Percentiles rank a stretch among this genome's conserved stretches.
Evolutionary conservation across 495 filamentous ascomycete genomes (phyloP).

Genomic region (Daldinia loculata): DNA sequence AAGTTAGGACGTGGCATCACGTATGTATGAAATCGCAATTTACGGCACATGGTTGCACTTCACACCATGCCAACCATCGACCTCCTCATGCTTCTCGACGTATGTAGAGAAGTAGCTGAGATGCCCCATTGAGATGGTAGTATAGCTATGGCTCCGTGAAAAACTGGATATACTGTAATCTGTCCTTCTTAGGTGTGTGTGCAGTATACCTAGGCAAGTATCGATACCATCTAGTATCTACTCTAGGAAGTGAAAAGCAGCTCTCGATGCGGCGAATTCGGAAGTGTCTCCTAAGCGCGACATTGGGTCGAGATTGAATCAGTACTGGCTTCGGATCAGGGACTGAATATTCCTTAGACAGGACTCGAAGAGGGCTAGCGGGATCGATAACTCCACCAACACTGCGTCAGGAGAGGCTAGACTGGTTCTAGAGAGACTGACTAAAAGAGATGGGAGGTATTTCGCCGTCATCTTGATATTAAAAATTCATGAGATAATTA

Average conservation of each 20-base stretch:
- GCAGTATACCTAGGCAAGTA: conserved; percentile 3
- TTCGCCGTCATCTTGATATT: conserved; percentile 39
- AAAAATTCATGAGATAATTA: conserved; percentile 28
- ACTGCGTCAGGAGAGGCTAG: conserved; percentile 21
- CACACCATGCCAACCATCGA: not conserved
- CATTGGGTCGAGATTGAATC: conserved; percentile 24
- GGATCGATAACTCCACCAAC: conserved; percentile 27
- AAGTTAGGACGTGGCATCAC: conserved; percentile 21
- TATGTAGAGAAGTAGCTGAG: conserved; percentile 15
- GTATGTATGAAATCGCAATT: conserved; percentile 16
- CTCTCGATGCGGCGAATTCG: conserved; percentile 31
- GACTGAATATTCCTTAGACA: conserved; percentile 19
- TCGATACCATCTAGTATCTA: conserved; percentile 11
- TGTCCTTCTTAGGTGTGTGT: conserved; percentile 1
- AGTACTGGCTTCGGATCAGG: conserved; percentile 34
- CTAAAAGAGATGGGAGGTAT: conserved; percentile 36
- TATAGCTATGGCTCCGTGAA: conserved; percentile 14
- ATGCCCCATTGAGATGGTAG: conserved; percentile 2
- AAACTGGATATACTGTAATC: conserved; percentile 12
- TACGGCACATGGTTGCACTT: conserved; percentile 12
- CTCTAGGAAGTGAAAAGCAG: conserved; percentile 10
- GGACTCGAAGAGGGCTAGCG: conserved; percentile 23
- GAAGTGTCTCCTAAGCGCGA: conserved; percentile 24
- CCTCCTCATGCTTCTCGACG: conserved; percentile 10
- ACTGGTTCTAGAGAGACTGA: conserved; percentile 18